Evolutionary conservation across 768 basidiomycete genomes (phyloP).

Genomic region (Plicaturopsis crispa): DNA sequence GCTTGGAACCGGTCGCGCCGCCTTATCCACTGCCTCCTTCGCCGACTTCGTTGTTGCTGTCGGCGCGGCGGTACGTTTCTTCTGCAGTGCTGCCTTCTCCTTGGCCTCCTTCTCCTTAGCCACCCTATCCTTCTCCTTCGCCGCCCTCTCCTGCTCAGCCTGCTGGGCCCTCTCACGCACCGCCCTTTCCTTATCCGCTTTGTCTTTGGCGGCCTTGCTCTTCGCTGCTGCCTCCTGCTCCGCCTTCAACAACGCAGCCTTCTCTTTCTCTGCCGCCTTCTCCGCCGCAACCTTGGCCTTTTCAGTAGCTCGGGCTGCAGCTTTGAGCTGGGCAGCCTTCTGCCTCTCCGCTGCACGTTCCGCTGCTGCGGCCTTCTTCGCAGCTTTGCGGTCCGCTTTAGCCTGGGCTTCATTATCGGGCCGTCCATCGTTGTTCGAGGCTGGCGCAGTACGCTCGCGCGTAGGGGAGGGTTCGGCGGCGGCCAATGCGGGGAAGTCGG

Average conservation of each 20-base stretch:
- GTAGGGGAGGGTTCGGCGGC: conserved; percentile 21
- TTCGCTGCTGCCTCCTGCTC: conserved; percentile 29
- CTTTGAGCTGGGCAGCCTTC: conserved; percentile 50
- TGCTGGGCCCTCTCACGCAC: too few species aligned
- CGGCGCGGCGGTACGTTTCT: conserved; percentile 8
- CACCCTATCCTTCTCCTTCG: conserved; percentile 19
- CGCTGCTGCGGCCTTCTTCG: conserved; percentile 54
- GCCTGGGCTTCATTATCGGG: conserved; percentile 37
- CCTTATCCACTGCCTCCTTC: conserved; percentile 12
- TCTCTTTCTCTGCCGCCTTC: conserved; percentile 49
- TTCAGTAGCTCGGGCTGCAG: conserved; percentile 43
- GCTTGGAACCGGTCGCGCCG: neutral
- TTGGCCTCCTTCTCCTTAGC: conserved; percentile 25
- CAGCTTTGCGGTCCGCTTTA: conserved; percentile 56
- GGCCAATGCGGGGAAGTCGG: conserved; percentile 73
- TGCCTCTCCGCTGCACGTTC: conserved; percentile 59
- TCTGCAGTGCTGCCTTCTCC: conserved; percentile 17
- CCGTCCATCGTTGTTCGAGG: conserved; percentile 20
- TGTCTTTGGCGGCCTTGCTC: conserved; percentile 31
- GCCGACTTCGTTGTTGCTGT: conserved; percentile 14
- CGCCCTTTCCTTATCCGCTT: conserved; percentile 26
- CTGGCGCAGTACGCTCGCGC: conserved; percentile 20
- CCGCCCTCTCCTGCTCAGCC: conserved; percentile 31
- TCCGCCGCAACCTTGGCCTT: conserved; percentile 45
- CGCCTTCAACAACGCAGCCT: conserved; percentile 27